Conservation (phyloP, 2,329 filamentous ascomycete genomes). For the Thermomyces lanuginosus region DNA sequence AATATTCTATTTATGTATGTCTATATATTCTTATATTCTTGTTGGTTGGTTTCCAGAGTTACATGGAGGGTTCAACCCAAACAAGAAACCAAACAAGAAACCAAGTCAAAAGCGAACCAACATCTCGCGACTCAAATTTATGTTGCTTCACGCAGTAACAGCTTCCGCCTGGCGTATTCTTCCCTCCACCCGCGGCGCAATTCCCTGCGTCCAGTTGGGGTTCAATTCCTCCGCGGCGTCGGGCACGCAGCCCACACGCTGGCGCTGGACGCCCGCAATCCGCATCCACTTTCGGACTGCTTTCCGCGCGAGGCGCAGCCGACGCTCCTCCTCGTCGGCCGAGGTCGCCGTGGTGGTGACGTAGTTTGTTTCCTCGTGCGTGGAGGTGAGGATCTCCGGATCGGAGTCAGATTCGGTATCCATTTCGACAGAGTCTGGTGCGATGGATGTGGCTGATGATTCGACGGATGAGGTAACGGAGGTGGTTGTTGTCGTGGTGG, state of each 20-base stretch:
- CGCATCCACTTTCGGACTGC: constrained; percentile 60
- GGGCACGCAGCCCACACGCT: constrained; percentile 34
- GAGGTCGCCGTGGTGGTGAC: constrained; percentile 22
- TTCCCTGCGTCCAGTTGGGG: constrained; percentile 61
- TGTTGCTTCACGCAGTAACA: no score
- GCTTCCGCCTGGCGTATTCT: constrained; percentile 36
- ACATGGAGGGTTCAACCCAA: not conserved
- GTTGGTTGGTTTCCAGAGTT: no score
- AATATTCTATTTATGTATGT: not conserved
- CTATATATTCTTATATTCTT: not conserved
- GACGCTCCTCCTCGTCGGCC: constrained; percentile 35
- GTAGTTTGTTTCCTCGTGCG: constrained; percentile 19
- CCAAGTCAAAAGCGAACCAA: no score
- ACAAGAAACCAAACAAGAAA: not conserved
- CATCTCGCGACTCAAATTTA: no score
- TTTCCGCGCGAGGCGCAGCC: constrained; percentile 49
- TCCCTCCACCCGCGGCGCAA: constrained; percentile 62
- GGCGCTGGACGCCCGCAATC: constrained; percentile 44
- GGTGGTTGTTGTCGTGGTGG: not conserved
- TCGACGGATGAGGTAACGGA: constrained; percentile 4
- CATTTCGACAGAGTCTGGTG: constrained; percentile 11
- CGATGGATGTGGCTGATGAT: constrained; percentile 1
- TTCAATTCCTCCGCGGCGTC: constrained; percentile 44
- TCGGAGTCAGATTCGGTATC: constrained; percentile 29
- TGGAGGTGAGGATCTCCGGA: constrained; percentile 22